Conservation (phyloP, 2,329 filamentous ascomycete species). For the Bipolaris sorokiniana region DNA sequence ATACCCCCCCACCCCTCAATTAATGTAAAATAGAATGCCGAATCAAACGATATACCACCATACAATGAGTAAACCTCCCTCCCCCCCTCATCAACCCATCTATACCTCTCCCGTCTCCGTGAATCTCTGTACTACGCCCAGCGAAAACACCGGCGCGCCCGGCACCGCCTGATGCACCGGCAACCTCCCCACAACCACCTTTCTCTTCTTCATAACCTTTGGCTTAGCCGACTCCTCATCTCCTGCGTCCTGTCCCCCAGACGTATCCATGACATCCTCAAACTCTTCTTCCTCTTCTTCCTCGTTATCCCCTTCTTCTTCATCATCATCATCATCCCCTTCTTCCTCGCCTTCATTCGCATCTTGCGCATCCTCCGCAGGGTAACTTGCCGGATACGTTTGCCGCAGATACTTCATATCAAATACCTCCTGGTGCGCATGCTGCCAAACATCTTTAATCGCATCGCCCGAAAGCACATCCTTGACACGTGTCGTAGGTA, state of each 20-base stretch:
- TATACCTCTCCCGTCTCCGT: conserved; percentile 29
- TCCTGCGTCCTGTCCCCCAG: conserved; percentile 10
- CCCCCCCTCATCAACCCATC: not conserved
- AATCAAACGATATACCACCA: not conserved
- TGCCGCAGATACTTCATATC: conserved; percentile 22
- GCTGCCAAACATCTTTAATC: conserved; percentile 28
- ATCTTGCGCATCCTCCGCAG: conserved; percentile 10
- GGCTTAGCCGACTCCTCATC: conserved; percentile 11
- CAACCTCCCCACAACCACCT: conserved; percentile 8
- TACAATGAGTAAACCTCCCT: not conserved
- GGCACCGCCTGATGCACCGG: conserved; percentile 22
- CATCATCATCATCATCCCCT: conserved; percentile 24
- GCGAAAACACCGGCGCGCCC: conserved; percentile 27
- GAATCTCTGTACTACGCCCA: conserved; percentile 34
- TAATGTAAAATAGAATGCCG: not conserved
- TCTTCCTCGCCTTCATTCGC: conserved; percentile 18
- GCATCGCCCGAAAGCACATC: conserved; percentile 29
- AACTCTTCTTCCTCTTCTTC: conserved; percentile 29
- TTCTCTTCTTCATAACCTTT: conserved; percentile 10
- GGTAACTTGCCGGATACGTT: conserved; percentile 14
- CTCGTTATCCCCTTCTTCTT: conserved; percentile 19
- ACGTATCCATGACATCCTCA: conserved; percentile 28
- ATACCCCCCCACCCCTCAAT: conserved; percentile 5
- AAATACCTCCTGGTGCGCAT: conserved; percentile 29
- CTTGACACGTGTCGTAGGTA: conserved; percentile 24